Base-by-base conservation (phyloP, 2,329 filamentous ascomycete species). In the Aspergillus cejpii region DNA sequence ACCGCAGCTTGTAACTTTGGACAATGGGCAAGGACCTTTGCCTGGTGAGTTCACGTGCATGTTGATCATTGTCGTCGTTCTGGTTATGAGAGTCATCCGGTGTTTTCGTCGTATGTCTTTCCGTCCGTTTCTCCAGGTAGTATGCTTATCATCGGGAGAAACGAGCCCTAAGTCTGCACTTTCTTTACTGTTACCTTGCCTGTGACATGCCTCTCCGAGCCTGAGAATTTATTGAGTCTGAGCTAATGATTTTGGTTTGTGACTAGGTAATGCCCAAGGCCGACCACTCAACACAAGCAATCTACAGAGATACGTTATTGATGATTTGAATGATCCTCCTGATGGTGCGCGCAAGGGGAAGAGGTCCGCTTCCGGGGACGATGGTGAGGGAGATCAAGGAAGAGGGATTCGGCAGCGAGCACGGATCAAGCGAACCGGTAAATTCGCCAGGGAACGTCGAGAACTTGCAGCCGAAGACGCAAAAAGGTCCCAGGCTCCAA, bases 1-100 rank as follows among this genome's bases (percentile, higher is more conserved):
- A 49, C 31, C 31, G 27, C 15, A 12, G 17, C 28, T 10, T 28
- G 10, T 20, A 20, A 6, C 10, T 19, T 29, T 29, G 7, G 40
- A 21, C n/a, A 17, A 31, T 29, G 14, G 17, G 39, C 31, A 34
- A 23, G 36, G 37, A 14, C 19, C 19, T 20, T 29, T n/a, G 26
- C 6, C 41, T n/a, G 45, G 55, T 60, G 52, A 56, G 57, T 58
- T 47, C 38, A 58, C 49, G 44, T 57, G 49, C 49, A 43, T 59
- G 12, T 59, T 40, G 49, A 53, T 54, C 20, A 6, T 47, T 14
- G 47, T 60, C 14, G 49, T 50, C 11, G 2, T 58, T 19, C 41
- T 56, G 19, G 37, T 56, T 8, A 20, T 54, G 15, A 45, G 49
- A 43, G 55, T 60, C 51, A 56, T 56, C 27, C 39, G 56, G 2